Conservation (phyloP, 768 basidiomycete species). For the Phlebiopsis flavidoalba region DNA sequence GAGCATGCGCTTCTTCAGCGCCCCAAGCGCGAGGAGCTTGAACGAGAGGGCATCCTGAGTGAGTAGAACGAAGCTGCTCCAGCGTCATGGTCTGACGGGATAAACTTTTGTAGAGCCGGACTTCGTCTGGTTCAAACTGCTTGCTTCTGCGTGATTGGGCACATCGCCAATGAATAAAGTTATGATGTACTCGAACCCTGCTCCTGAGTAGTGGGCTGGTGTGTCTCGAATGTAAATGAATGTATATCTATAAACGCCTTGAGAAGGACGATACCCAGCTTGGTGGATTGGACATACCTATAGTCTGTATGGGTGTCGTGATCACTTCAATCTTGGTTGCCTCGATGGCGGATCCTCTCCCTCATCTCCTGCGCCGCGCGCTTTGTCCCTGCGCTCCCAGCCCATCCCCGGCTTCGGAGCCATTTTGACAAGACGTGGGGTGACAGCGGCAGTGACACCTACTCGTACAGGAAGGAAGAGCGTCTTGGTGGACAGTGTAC, state of each 20-base stretch:
- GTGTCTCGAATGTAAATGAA: not conserved
- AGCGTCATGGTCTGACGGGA: not conserved
- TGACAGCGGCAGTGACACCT: constrained; percentile 82
- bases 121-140: not conserved
- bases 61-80: constrained; percentile 6
- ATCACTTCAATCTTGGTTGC: constrained; percentile 4
- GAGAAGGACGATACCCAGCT: not conserved
- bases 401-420: constrained; percentile 81
- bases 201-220: not conserved
- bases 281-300: not conserved
- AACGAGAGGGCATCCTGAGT: constrained; percentile 58
- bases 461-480: constrained; percentile 84
- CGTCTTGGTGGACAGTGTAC: constrained; percentile 95
- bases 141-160: constrained; percentile 9
- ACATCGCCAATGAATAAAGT: not conserved
- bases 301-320: not conserved
- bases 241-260: not conserved
- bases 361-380: constrained; percentile 49
- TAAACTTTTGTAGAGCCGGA: constrained; percentile 1
- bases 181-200: not conserved
- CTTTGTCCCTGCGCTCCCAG: constrained; percentile 61
- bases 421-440: constrained; percentile 83
- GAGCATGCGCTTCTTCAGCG: constrained; percentile 54
- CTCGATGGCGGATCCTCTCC: constrained; percentile 28
- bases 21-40: constrained; percentile 56